Conservation (phyloP, 192 early-diverging fungal genomes). For the Jimgerdemannia lactiflua region DNA sequence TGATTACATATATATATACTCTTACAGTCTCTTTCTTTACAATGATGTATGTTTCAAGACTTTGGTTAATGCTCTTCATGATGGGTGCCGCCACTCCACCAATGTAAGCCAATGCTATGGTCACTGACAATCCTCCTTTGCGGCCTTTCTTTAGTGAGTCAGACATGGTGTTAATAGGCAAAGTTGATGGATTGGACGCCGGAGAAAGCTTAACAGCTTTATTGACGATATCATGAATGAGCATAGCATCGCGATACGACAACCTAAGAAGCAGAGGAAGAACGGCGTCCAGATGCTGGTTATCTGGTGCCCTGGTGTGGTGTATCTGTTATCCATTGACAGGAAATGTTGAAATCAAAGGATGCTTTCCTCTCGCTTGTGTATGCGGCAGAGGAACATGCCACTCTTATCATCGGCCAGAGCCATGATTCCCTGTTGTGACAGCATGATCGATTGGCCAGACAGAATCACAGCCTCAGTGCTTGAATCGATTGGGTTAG, state of each 20-base stretch:
- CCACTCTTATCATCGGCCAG: constrained; percentile 78
- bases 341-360: constrained; percentile 78
- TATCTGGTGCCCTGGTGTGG: constrained; percentile 55
- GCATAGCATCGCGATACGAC: constrained; percentile 81
- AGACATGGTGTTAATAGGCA: background rate
- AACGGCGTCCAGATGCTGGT: constrained; percentile 68
- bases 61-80: background rate
- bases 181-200: background rate
- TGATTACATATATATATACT: no score
- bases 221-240: constrained; percentile 84
- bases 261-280: constrained; percentile 77
- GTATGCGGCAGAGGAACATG: constrained; percentile 90
- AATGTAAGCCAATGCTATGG: background rate
- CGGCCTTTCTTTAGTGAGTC: background rate
- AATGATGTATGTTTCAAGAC: background rate
- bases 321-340: constrained; percentile 70
- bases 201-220: constrained; percentile 58
- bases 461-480: constrained; percentile 92
- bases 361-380: constrained; percentile 71
- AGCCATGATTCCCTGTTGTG: constrained; percentile 75
- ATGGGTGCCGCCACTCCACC: background rate
- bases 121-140: background rate
- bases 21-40: constrained; percentile 25
- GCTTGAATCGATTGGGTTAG: constrained; percentile 58
- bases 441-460: constrained; percentile 73